Conservation (phyloP, 495 filamentous ascomycete species). For the Aspergillus homomorphus region DNA sequence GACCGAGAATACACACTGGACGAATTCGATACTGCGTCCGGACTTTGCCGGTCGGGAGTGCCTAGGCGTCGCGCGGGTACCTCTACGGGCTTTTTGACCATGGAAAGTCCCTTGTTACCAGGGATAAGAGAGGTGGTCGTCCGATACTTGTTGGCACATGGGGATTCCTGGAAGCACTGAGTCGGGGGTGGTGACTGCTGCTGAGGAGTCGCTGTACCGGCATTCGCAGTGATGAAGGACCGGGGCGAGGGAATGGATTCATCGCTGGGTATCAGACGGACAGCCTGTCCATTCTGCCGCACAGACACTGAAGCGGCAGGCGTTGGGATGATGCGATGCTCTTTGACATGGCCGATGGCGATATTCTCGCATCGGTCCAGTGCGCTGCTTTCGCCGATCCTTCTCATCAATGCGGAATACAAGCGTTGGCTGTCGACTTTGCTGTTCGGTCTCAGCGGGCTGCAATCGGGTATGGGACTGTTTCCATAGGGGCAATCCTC, state of each 20-base stretch:
- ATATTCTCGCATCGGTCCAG: conserved; percentile 32
- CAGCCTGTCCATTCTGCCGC: conserved; percentile 28
- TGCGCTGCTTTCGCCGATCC: conserved; percentile 42
- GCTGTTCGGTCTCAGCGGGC: conserved; percentile 19
- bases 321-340: conserved; percentile 32
- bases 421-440: conserved; percentile 62
- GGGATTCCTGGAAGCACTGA: neutral
- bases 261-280: conserved; percentile 34
- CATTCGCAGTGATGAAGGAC: conserved; percentile 32
- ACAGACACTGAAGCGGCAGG: conserved; percentile 29
- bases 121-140: neutral
- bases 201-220: conserved; percentile 24
- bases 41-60: neutral
- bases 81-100: neutral
- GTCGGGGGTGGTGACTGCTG: neutral
- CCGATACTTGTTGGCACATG: neutral
- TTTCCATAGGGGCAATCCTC: neutral
- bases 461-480: neutral
- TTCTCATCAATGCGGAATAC: conserved; percentile 71
- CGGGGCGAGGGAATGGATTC: conserved; percentile 30
- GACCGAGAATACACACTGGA: conserved; percentile 58
- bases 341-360: conserved; percentile 30
- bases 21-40: conserved; percentile 25
- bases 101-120: neutral
- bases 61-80: neutral